phyloP scores from a whole-genome alignment of 106 monocot genomes.

The Acorus gramineus region DNA sequence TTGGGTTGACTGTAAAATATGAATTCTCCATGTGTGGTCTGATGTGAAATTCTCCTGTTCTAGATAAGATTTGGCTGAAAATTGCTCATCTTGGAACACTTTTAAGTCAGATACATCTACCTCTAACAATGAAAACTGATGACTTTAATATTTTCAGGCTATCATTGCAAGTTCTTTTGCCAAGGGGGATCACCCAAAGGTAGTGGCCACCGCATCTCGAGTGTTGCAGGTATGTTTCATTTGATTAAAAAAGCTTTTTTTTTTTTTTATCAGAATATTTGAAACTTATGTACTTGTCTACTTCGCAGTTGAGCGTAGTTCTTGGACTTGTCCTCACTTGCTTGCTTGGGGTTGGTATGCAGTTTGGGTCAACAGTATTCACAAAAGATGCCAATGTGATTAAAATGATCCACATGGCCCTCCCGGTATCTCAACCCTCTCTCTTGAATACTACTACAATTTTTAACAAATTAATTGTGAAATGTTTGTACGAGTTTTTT shows the following conservation, averaged over 20 bases:
- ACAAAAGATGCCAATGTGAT: constrained; percentile 49
- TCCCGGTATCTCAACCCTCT: constrained; percentile 38
- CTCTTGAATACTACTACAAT: no score
- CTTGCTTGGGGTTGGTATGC: constrained; percentile 51
- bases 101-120: background rate
- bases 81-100: no score
- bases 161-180: constrained; percentile 82
- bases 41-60: no score
- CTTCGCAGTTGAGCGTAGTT: constrained; percentile 60
- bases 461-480: no score
- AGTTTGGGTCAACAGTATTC: constrained; percentile 61
- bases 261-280: background rate
- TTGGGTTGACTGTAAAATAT: no score
- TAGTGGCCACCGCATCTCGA: constrained; percentile 41
- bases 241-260: no score
- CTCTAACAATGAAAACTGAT: background rate
- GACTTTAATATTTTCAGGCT: constrained; percentile 33
- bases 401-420: constrained; percentile 42
- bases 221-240: constrained; percentile 56
- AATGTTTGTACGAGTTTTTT: background rate
- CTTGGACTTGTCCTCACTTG: constrained; percentile 52
- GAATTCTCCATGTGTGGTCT: no score
- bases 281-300: background rate
- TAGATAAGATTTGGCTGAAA: no score
- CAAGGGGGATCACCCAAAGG: constrained; percentile 44